These are phyloP conservation scores for Cudoniella acicularis DNA, from an alignment of 495 filamentous ascomycete species.

Conservation along the genomic window DNA sequence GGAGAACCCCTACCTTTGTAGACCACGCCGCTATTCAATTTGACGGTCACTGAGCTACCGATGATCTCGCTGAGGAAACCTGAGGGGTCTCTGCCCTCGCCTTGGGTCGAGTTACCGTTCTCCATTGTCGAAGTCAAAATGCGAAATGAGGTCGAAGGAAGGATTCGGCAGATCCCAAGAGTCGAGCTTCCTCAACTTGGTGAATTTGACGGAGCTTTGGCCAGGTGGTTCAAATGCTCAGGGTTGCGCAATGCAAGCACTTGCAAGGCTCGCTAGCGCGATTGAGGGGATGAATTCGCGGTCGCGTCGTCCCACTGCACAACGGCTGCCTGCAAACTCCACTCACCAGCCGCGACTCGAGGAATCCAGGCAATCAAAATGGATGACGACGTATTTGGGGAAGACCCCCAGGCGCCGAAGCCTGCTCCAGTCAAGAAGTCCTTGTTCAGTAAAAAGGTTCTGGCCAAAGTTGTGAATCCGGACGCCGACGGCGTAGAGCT, in stretches of 20 bases:
- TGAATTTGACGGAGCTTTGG: too few relatives aligned
- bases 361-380: neutral
- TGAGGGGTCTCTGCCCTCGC: conserved; percentile 82
- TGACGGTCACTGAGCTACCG: conserved; percentile 86
- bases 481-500: conserved; percentile 53
- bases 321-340: neutral
- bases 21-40: conserved; percentile 91
- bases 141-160: neutral
- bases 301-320: neutral
- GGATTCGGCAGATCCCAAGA: too few relatives aligned
- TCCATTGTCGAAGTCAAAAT: conserved; percentile 51
- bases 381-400: conserved; percentile 8
- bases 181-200: too few relatives aligned
- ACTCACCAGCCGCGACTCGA: too few relatives aligned
- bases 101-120: conserved; percentile 57
- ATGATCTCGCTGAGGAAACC: conserved; percentile 90
- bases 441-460: conserved; percentile 67
- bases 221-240: neutral
- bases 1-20: conserved; percentile 70
- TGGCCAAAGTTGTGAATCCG: conserved; percentile 37
- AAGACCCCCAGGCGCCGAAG: conserved; percentile 6
- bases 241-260: neutral
- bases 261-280: conserved; percentile 3
- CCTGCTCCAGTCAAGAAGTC: conserved; percentile 43
- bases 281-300: conserved; percentile 8